Conservation (phyloP, 2,329 filamentous ascomycete species). For the Paecilomyces fulvus region DNA sequence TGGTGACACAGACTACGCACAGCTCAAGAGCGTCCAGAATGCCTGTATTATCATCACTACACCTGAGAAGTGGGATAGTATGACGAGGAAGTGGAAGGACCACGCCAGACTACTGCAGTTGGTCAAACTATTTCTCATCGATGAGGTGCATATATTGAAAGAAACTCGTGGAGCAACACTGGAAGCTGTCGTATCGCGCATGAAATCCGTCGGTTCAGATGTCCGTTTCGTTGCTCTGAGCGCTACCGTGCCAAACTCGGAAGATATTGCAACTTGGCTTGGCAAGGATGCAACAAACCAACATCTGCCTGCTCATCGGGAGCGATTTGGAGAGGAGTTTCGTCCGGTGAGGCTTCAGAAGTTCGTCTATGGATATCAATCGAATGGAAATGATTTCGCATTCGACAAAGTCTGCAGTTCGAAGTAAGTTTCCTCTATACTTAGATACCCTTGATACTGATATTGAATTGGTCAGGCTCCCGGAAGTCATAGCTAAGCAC, state of each 20-base stretch:
- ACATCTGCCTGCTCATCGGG: constrained; percentile 55
- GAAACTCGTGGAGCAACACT: constrained; percentile 70
- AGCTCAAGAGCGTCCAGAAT: constrained; percentile 60
- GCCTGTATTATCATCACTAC: constrained; percentile 81
- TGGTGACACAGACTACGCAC: constrained; percentile 63
- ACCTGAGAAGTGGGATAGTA: constrained; percentile 86
- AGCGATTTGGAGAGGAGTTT: constrained; percentile 71
- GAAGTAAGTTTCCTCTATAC: constrained; percentile 34
- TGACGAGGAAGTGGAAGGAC: constrained; percentile 80
- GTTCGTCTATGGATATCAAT: constrained; percentile 64
- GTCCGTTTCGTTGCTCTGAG: constrained; percentile 75
- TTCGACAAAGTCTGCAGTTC: constrained; percentile 64
- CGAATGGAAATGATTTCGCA: constrained; percentile 59
- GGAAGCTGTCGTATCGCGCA: constrained; percentile 75
- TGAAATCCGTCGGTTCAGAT: constrained; percentile 69
- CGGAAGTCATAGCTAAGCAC: constrained; percentile 57
- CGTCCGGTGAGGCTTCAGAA: constrained; percentile 70
- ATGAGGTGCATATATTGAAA: constrained; percentile 81
- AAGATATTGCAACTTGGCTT: constrained; percentile 73
- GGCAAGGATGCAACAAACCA: constrained; percentile 55
- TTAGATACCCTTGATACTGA: constrained; percentile 1
- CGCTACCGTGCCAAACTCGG: constrained; percentile 74
- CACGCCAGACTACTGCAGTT: constrained; percentile 65
- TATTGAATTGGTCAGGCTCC: constrained; percentile 42
- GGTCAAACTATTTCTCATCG: constrained; percentile 72